Evolutionary conservation across 2,329 filamentous ascomycete species (phyloP).

Genomic region (Fusarium floridanum): DNA sequence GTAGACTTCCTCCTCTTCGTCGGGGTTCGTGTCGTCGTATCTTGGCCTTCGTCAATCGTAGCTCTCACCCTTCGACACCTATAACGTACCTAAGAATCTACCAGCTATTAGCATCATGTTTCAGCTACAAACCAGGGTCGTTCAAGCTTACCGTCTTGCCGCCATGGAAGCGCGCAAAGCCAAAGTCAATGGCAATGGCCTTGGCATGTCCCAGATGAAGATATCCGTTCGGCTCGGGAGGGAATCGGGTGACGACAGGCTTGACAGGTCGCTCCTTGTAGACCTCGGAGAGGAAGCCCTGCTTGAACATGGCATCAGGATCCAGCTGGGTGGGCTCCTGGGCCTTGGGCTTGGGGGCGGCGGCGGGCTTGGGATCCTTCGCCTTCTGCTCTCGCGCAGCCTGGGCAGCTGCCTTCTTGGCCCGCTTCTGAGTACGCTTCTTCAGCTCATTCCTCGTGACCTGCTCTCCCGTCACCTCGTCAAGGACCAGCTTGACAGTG

Average conservation of each 20-base stretch:
- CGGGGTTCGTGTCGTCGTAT: constrained; percentile 96
- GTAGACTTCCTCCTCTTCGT: constrained; percentile 90
- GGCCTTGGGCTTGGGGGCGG: constrained; percentile 60
- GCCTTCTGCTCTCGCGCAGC: constrained; percentile 59
- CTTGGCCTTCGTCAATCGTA: constrained; percentile 55
- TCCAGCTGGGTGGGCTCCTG: constrained; percentile 60
- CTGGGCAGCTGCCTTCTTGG: constrained; percentile 67
- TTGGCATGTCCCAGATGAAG: constrained; percentile 95
- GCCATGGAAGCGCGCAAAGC: constrained; percentile 87
- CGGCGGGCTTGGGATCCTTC: constrained; percentile 45
- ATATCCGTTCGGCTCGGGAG: constrained; percentile 92
- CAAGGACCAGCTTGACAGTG: constrained; percentile 68
- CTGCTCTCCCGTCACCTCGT: constrained; percentile 75
- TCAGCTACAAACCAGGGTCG: background rate
- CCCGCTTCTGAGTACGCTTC: constrained; percentile 70
- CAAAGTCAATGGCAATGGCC: constrained; percentile 96
- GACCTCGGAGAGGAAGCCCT: constrained; percentile 80
- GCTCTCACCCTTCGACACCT: background rate
- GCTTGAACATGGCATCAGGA: constrained; percentile 81
- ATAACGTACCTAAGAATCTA: constrained; percentile 49
- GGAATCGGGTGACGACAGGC: constrained; percentile 78
- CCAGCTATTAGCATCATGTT: constrained; percentile 23
- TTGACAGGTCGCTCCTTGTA: constrained; percentile 75
- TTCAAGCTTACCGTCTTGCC: constrained; percentile 64
- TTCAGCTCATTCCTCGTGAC: constrained; percentile 74